These are phyloP conservation scores for Phytophthora palmivora DNA, from an alignment of 352 stramenopile species.

Conservation along the genomic window DNA sequence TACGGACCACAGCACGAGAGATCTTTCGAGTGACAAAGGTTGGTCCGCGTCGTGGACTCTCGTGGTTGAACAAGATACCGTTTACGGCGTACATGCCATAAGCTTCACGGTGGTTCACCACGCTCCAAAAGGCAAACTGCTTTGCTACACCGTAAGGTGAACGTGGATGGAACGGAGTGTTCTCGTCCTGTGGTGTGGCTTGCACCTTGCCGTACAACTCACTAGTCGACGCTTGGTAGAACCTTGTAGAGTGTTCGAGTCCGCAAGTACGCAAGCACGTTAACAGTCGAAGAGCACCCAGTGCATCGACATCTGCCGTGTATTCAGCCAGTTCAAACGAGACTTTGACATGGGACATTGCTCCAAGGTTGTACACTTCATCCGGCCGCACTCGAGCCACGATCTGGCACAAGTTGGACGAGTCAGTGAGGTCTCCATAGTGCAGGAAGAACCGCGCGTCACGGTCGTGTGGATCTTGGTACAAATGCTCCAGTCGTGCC, in stretches of 20 bases:
- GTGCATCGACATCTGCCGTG: conserved; percentile 97
- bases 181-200: conserved; percentile 96
- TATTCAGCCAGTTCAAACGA: conserved; percentile 99
- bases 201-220: conserved; percentile 99
- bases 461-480: conserved; percentile 95
- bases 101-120: conserved; percentile 99
- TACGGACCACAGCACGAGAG: conserved; percentile 94
- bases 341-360: conserved; percentile 99
- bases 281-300: conserved; percentile 97
- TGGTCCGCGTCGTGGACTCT: conserved; percentile 96
- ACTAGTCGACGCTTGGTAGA: conserved; percentile 98
- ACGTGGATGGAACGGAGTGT: conserved; percentile 98
- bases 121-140: conserved; percentile 99
- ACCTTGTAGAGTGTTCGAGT: conserved; percentile 68
- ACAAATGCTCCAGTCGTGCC: conserved; percentile 97
- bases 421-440: conserved; percentile 99
- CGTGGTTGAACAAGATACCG: conserved; percentile 99
- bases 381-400: conserved; percentile 95
- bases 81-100: conserved; percentile 96
- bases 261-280: conserved; percentile 97
- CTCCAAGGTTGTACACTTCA: conserved; percentile 99
- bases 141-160: conserved; percentile 98
- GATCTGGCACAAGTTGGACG: conserved; percentile 97
- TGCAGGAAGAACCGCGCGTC: conserved; percentile 97
- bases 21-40: conserved; percentile 99